Evolutionary conservation across 164 flowering plant genomes (phyloP).

Genomic region (Vitis amurensis): DNA sequence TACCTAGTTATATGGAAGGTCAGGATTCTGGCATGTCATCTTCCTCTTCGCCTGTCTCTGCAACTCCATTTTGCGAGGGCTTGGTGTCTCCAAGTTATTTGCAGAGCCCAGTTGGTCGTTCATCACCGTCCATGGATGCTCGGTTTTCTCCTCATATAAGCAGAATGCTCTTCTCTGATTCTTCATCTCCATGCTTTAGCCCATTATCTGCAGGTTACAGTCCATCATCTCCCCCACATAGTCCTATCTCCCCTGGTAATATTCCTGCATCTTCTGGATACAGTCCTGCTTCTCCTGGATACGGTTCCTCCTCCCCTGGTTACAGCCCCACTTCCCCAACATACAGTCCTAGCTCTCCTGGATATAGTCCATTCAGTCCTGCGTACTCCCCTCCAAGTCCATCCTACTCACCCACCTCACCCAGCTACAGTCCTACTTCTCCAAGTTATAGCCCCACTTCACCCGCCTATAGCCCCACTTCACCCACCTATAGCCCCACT

Average conservation of each 20-base stretch:
- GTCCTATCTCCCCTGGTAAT: slow-evolving; percentile 48
- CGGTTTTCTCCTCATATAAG: slow-evolving; percentile 92
- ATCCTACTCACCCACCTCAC: slow-evolving; percentile 72
- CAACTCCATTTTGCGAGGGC: slow-evolving; percentile 89
- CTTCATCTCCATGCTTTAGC: slow-evolving; percentile 84
- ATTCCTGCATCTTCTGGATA: slow-evolving; percentile 94
- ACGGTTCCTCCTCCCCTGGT: slow-evolving; percentile 91
- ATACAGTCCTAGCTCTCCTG: slow-evolving; percentile 90
- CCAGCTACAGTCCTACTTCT: slow-evolving; percentile 54
- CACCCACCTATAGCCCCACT: slow-evolving; percentile 87
- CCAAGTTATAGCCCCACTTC: slow-evolving; percentile 78
- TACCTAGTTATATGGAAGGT: slow-evolving; percentile 96
- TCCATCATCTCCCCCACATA: slow-evolving; percentile 51
- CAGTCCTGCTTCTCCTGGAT: slow-evolving; percentile 88
- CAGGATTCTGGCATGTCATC: slow-evolving; percentile 93
- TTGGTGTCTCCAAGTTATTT: slow-evolving; percentile 91
- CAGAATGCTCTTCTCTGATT: slow-evolving; percentile 89
- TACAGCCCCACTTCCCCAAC: slow-evolving; percentile 90
- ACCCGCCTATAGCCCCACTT: slow-evolving; percentile 82
- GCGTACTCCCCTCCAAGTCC: slow-evolving; percentile 91
- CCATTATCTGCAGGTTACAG: slow-evolving; percentile 91
- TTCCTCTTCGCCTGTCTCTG: slow-evolving; percentile 76
- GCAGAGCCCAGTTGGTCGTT: slow-evolving; percentile 73
- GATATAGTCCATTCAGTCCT: slow-evolving; percentile 86
- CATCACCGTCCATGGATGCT: slow-evolving; percentile 78